Evolutionary conservation across 495 filamentous ascomycete species (phyloP).

Genomic region (Friedmanniomyces endolithicus): DNA sequence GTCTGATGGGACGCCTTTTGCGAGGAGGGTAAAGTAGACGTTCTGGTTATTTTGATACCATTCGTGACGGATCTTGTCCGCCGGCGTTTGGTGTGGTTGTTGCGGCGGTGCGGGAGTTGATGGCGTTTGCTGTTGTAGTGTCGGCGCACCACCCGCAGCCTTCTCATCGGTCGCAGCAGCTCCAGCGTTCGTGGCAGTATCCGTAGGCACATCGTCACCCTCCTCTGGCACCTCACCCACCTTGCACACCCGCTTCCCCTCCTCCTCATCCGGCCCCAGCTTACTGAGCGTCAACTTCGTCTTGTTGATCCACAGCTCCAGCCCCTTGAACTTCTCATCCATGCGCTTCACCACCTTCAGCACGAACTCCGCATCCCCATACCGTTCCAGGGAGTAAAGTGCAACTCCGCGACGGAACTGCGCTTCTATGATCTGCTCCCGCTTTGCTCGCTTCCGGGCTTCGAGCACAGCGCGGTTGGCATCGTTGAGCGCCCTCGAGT

Average conservation of each 20-base stretch:
- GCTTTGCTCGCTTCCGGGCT: slow-evolving; percentile 60
- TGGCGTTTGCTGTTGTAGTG: background rate
- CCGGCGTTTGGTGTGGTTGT: slow-evolving; percentile 36
- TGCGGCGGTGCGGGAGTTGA: slow-evolving; percentile 10
- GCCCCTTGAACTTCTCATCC: slow-evolving; percentile 46
- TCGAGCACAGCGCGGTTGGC: slow-evolving; percentile 63
- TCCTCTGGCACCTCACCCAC: slow-evolving; percentile 53
- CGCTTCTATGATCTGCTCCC: slow-evolving; percentile 65
- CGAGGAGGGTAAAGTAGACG: slow-evolving; percentile 57
- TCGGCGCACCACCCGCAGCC: background rate
- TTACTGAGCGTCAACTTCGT: slow-evolving; percentile 39
- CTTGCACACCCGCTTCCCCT: slow-evolving; percentile 39
- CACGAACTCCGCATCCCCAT: slow-evolving; percentile 63
- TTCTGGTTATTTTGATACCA: slow-evolving; percentile 62
- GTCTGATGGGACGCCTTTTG: slow-evolving; percentile 58
- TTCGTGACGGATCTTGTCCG: slow-evolving; percentile 59
- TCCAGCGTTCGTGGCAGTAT: background rate
- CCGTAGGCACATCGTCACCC: slow-evolving; percentile 24
- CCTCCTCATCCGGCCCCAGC: slow-evolving; percentile 42
- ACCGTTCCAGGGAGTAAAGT: slow-evolving; percentile 55
- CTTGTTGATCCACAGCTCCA: slow-evolving; percentile 53
- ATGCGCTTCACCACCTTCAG: slow-evolving; percentile 54
- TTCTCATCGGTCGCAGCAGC: background rate
- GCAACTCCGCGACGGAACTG: slow-evolving; percentile 72
- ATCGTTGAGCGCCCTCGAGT: slow-evolving; percentile 55